Evolutionary conservation across 495 filamentous ascomycete species (phyloP).

Genomic region (Penicillium chermesinum): DNA sequence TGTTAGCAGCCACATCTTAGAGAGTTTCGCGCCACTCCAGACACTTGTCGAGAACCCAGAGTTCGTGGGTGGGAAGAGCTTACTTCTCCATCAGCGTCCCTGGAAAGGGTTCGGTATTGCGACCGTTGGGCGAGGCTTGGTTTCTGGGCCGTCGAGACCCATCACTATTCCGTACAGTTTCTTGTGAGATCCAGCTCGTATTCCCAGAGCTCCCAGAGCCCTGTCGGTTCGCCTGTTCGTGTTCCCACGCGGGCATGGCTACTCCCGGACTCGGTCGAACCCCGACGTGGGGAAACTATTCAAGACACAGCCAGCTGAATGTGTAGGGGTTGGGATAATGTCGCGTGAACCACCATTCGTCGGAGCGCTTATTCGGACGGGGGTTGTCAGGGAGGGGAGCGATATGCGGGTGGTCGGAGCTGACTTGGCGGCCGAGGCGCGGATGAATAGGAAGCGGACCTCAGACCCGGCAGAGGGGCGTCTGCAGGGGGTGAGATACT

Average conservation of each 20-base stretch:
- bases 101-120: constrained; percentile 27
- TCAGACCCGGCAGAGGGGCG: constrained; percentile 7
- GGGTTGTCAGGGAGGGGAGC: constrained; percentile 7
- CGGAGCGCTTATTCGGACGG: neutral
- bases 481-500: neutral
- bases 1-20: constrained; percentile 5
- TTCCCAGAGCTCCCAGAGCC: constrained; percentile 42
- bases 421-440: constrained; percentile 11
- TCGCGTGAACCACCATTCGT: constrained; percentile 18
- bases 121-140: constrained; percentile 22
- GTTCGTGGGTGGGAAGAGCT: constrained; percentile 14
- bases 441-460: constrained; percentile 15
- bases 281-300: constrained; percentile 15
- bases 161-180: constrained; percentile 38
- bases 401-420: constrained; percentile 7
- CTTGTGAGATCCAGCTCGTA: constrained; percentile 41
- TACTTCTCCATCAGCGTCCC: constrained; percentile 36
- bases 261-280: constrained; percentile 14
- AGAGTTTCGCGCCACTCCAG: too few species aligned
- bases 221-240: constrained; percentile 31
- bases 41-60: neutral
- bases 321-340: constrained; percentile 5
- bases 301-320: constrained; percentile 21
- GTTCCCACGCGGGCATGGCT: constrained; percentile 35
- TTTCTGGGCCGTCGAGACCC: constrained; percentile 16